Evolutionary conservation across 1,284 basidiomycete genomes (phyloP).

Genomic region (Cryptococcus deneoformans): DNA sequence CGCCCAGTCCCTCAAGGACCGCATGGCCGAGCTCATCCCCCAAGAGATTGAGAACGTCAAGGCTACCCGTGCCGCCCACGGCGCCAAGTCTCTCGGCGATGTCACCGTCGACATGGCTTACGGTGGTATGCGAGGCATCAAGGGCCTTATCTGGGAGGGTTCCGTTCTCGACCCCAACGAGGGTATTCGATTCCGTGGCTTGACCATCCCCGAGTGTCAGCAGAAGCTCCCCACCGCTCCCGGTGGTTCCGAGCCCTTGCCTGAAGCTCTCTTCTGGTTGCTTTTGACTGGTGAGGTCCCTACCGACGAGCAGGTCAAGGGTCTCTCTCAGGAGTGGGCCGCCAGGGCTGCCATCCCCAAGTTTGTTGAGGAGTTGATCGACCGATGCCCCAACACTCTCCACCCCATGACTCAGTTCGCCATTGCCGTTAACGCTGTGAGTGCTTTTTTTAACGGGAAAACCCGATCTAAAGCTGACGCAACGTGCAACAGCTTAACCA

Average conservation of each 20-base stretch:
- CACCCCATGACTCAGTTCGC: slow-evolving; percentile 98
- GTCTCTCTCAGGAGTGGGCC: slow-evolving; percentile 88
- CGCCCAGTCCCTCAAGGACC: slow-evolving; percentile 81
- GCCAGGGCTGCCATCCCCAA: slow-evolving; percentile 82
- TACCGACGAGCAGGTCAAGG: slow-evolving; percentile 77
- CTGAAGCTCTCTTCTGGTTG: slow-evolving; percentile 94
- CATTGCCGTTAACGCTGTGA: slow-evolving; percentile 85
- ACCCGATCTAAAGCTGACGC: background rate
- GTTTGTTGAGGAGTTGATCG: slow-evolving; percentile 90
- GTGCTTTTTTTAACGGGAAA: slow-evolving; percentile 36
- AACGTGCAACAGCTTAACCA: slow-evolving; percentile 74
- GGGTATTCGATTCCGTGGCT: slow-evolving; percentile 93
- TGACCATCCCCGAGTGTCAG: slow-evolving; percentile 89
- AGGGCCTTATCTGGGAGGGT: slow-evolving; percentile 82
- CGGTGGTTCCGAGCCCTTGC: slow-evolving; percentile 85
- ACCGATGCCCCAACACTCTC: slow-evolving; percentile 86
- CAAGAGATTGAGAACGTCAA: slow-evolving; percentile 85
- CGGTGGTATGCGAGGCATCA: slow-evolving; percentile 87
- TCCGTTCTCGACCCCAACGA: slow-evolving; percentile 95
- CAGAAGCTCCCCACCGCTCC: slow-evolving; percentile 79
- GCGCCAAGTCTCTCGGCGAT: slow-evolving; percentile 85
- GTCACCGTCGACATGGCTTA: slow-evolving; percentile 82
- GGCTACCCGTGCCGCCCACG: slow-evolving; percentile 74
- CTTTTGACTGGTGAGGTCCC: slow-evolving; percentile 91
- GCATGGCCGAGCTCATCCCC: slow-evolving; percentile 86